Conservation (phyloP, 768 basidiomycete species). For the Phlebiopsis flavidoalba region DNA sequence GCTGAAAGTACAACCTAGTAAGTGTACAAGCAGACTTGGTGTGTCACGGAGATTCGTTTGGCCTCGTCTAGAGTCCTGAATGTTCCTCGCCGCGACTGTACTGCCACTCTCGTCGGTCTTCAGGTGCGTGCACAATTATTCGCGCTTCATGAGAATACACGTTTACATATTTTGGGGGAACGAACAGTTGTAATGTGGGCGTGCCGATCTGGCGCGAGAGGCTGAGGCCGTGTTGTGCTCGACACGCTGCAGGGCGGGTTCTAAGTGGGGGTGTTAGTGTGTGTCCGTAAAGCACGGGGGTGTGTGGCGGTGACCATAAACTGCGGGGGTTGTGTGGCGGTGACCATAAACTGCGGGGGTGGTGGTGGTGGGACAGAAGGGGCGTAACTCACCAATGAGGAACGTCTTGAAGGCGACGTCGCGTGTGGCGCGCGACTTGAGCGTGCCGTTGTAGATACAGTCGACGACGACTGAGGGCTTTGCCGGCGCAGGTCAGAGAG, state of each 20-base stretch:
- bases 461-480: slow-evolving; percentile 69
- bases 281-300: background rate
- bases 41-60: too few species aligned
- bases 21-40: too few species aligned
- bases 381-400: slow-evolving; percentile 50
- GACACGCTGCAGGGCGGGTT: slow-evolving; percentile 63
- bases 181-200: too few species aligned
- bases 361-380: background rate
- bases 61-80: too few species aligned
- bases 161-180: too few species aligned
- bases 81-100: too few species aligned
- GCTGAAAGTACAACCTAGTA: too few species aligned
- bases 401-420: slow-evolving; percentile 66
- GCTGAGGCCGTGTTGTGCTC: slow-evolving; percentile 54
- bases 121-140: too few species aligned
- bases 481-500: too few species aligned
- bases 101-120: too few species aligned
- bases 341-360: background rate
- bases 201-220: slow-evolving; percentile 67
- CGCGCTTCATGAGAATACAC: too few species aligned
- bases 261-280: slow-evolving; percentile 29
- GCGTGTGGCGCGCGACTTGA: slow-evolving; percentile 54
- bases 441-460: slow-evolving; percentile 54
- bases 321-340: background rate
- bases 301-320: background rate